Evolutionary conservation across 2,329 filamentous ascomycete genomes (phyloP).

Genomic region (Sporothrix inflata): DNA sequence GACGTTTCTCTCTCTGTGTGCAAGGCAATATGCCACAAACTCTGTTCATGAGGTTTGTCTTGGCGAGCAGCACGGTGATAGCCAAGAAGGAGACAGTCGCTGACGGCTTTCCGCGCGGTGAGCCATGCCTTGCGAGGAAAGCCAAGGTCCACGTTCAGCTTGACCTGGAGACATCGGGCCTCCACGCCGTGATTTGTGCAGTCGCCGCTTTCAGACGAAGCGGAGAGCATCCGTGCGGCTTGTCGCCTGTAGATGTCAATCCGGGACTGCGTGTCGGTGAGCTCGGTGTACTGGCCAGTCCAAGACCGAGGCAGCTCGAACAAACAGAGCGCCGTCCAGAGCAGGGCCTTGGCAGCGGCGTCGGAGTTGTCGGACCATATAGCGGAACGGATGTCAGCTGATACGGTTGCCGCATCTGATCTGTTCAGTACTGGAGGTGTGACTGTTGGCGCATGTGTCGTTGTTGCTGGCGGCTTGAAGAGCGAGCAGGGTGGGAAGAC

Average conservation of each 20-base stretch:
- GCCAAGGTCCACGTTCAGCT: conserved; percentile 58
- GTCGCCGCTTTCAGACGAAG: conserved; percentile 53
- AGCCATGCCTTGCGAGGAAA: conserved; percentile 60
- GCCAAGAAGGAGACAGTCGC: conserved; percentile 56
- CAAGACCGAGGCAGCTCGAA: conserved; percentile 30
- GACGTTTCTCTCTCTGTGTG: conserved; percentile 54
- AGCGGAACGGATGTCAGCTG: neutral
- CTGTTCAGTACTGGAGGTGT: neutral
- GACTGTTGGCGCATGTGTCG: neutral
- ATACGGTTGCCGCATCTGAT: neutral
- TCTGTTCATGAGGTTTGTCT: conserved; percentile 39
- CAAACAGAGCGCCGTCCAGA: neutral
- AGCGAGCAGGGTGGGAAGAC: conserved; percentile 15
- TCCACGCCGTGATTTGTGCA: conserved; percentile 56
- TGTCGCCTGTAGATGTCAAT: conserved; percentile 51
- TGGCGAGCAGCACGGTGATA: conserved; percentile 44
- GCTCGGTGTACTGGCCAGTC: conserved; percentile 41
- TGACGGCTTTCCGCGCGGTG: conserved; percentile 53
- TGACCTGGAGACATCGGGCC: conserved; percentile 53
- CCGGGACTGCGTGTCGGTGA: conserved; percentile 47
- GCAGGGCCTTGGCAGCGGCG: neutral
- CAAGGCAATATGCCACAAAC: conserved; percentile 47
- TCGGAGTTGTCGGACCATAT: neutral
- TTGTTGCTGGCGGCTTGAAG: neutral
- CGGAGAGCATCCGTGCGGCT: conserved; percentile 51